Base-by-base conservation (phyloP, 768 basidiomycete species). In the Austroboletus eburneus region DNA sequence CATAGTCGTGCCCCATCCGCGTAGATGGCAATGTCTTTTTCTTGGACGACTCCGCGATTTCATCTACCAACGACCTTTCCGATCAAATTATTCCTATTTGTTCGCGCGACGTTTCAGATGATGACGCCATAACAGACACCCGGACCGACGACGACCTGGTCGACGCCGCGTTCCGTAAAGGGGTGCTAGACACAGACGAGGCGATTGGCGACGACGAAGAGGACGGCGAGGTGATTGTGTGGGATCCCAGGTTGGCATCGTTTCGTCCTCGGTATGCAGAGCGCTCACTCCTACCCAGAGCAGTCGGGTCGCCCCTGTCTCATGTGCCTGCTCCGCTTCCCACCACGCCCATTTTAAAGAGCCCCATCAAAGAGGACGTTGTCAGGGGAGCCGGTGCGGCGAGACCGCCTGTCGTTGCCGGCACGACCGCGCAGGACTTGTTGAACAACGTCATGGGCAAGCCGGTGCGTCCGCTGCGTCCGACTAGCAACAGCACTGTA, bases 101-200 rank as follows among this genome's bases (percentile, higher is more conserved):
- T 38, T 36, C 40, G 8, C 42, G 20, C 13, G 35, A 39, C 21
- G 42, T 14, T 37, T 20, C 36, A 20, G 81, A 83, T 18, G 88
- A 86, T 16, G 76, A 79, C 41, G 77, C 77, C 54, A 80, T 79
- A 36, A 89, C 85, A 17, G 72, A 78, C 39, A 83, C 80, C 9
- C 78, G 75, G 34, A 88, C 86, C 2, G 90, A 91, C 38, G 65
- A 66, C 9, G 95, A 95, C 57, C 81, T 86, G 0, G 77, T 96
- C 27, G 77, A 74, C 10, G 78, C 83, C 10, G 86, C 80, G 5
- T 83, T 89, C 58, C 67, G 76, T 22, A 66, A 77, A 58, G 75
- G 30, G 4, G 30, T 67, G 23, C 57, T 76, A 9, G 68, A 67
- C 68, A 73, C 16, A 69, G 43, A 3, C 9, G 17, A 16, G 30